Conservation (phyloP, 2,329 filamentous ascomycete genomes). For the Aureobasidium subglaciale region DNA sequence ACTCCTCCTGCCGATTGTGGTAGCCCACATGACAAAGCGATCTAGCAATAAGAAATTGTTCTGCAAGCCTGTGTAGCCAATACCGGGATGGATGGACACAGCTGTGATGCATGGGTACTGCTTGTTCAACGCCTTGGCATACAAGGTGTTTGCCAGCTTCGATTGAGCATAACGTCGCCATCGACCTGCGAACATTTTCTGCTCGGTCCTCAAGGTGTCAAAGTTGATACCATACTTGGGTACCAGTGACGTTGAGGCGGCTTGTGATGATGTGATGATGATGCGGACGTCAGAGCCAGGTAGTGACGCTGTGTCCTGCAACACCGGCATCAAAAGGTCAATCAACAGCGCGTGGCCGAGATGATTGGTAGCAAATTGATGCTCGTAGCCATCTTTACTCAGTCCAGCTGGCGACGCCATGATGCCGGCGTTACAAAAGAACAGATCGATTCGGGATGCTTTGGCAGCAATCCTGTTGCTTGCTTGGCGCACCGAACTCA, state of each 20-base stretch:
- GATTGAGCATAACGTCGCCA: slow-evolving; percentile 33
- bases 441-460: neutral
- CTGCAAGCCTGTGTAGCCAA: slow-evolving; percentile 29
- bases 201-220: slow-evolving; percentile 18
- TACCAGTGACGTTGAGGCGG: neutral
- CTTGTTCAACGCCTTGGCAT: slow-evolving; percentile 33
- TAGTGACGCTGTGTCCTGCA: slow-evolving; percentile 11
- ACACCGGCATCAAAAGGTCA: slow-evolving; percentile 16
- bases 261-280: slow-evolving; percentile 16
- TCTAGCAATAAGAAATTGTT: slow-evolving; percentile 29
- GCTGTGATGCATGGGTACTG: slow-evolving; percentile 29
- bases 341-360: slow-evolving; percentile 26
- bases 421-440: slow-evolving; percentile 22
- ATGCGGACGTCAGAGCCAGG: slow-evolving; percentile 16
- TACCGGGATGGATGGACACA: slow-evolving; percentile 34
- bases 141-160: slow-evolving; percentile 42
- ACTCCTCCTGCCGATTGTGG: slow-evolving; percentile 14
- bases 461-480: slow-evolving; percentile 36
- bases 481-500: slow-evolving; percentile 41
- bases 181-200: slow-evolving; percentile 13
- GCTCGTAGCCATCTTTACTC: slow-evolving; percentile 23
- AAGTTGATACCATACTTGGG: slow-evolving; percentile 20
- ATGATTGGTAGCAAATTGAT: slow-evolving; percentile 24
- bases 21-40: slow-evolving; percentile 18
- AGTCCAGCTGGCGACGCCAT: slow-evolving; percentile 20